phyloP scores from a whole-genome alignment of 2,329 filamentous ascomycete genomes.

The Monilinia laxa region DNA sequence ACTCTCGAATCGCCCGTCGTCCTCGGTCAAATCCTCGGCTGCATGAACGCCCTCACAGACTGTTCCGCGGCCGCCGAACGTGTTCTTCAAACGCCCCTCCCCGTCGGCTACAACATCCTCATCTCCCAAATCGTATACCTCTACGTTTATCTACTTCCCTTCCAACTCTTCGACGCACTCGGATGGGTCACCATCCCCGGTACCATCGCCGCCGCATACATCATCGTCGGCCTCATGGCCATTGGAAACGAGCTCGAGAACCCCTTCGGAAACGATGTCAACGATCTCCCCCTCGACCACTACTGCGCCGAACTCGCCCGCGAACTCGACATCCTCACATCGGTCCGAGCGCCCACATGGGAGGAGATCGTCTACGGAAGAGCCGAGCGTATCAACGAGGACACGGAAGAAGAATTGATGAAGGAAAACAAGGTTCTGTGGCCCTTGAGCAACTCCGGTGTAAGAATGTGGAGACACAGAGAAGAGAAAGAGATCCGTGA shows the following conservation, averaged over 20 bases:
- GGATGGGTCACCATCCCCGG: slow-evolving; percentile 76
- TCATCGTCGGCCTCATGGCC: slow-evolving; percentile 73
- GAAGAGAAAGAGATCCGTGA: slow-evolving; percentile 47
- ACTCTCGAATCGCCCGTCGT: slow-evolving; percentile 40
- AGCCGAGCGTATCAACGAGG: slow-evolving; percentile 4
- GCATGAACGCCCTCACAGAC: slow-evolving; percentile 65
- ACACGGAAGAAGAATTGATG: slow-evolving; percentile 6
- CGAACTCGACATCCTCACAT: slow-evolving; percentile 68
- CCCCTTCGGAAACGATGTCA: slow-evolving; percentile 80
- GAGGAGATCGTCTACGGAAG: slow-evolving; percentile 28
- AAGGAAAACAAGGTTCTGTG: slow-evolving; percentile 41
- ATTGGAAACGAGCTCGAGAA: slow-evolving; percentile 85
- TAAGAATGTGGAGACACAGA: slow-evolving; percentile 46
- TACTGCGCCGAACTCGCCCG: slow-evolving; percentile 73
- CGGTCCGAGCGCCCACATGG: slow-evolving; percentile 29
- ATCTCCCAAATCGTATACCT: slow-evolving; percentile 86
- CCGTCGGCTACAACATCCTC: slow-evolving; percentile 78
- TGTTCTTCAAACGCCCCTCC: slow-evolving; percentile 78
- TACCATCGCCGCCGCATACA: slow-evolving; percentile 70
- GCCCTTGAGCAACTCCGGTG: slow-evolving; percentile 45
- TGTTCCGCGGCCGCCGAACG: slow-evolving; percentile 71
- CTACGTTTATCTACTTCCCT: slow-evolving; percentile 77
- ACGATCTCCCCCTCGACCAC: slow-evolving; percentile 73
- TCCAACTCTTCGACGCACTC: slow-evolving; percentile 68
- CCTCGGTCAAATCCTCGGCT: slow-evolving; percentile 32